Percentiles rank a stretch among this genome's conserved stretches.
phyloP scores from a whole-genome alignment of 495 filamentous ascomycete species.

The Collariella sp. region DNA sequence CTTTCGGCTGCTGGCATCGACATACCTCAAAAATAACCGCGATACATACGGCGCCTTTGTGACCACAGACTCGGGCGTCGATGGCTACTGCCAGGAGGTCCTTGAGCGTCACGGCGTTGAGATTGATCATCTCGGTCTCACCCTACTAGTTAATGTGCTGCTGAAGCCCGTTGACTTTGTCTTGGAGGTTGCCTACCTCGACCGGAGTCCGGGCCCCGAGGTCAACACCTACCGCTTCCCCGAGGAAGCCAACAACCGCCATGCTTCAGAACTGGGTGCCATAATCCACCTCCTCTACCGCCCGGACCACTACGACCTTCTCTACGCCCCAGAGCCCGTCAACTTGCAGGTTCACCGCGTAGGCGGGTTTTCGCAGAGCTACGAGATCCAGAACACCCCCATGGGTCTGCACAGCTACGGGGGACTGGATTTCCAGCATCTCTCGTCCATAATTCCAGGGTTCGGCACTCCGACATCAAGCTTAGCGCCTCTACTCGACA shows the following conservation, averaged over 20 bases:
- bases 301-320: slow-evolving; percentile 85
- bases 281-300: slow-evolving; percentile 48
- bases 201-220: slow-evolving; percentile 70
- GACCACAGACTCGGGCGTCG: slow-evolving; percentile 44
- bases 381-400: slow-evolving; percentile 31
- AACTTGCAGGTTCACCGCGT: slow-evolving; percentile 47
- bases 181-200: slow-evolving; percentile 84
- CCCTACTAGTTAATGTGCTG: slow-evolving; percentile 66
- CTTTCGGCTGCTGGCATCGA: slow-evolving; percentile 68
- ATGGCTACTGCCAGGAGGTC: slow-evolving; percentile 57
- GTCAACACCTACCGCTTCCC: slow-evolving; percentile 71
- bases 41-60: slow-evolving; percentile 65
- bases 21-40: slow-evolving; percentile 72
- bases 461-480: slow-evolving; percentile 27
- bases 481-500: slow-evolving; percentile 20
- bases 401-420: slow-evolving; percentile 33
- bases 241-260: slow-evolving; percentile 44
- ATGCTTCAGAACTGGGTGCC: slow-evolving; percentile 37
- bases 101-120: slow-evolving; percentile 72
- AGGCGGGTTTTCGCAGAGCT: slow-evolving; percentile 31
- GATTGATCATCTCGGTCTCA: slow-evolving; percentile 81
- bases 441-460: slow-evolving; percentile 40
- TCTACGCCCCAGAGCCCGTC: slow-evolving; percentile 56
- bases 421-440: slow-evolving; percentile 30
- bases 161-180: slow-evolving; percentile 71